phyloP scores from a whole-genome alignment of 2,329 filamentous ascomycete species.

The Nothophaeocryptopus gaeumannii region DNA sequence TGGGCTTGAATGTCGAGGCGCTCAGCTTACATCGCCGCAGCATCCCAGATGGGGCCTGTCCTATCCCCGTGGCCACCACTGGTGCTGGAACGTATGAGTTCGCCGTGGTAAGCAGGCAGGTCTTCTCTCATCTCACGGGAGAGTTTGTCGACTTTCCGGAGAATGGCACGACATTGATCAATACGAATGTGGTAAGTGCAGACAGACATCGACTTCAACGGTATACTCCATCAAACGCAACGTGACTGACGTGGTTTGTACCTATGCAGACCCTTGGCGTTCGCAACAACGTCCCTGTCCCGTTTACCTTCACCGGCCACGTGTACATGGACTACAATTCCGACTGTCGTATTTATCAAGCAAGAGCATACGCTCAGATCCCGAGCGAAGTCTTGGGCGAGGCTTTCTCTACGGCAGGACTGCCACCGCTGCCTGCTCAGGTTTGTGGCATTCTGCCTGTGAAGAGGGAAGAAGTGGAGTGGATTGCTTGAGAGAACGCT shows the following conservation, averaged over 20 bases:
- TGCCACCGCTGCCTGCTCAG: no score
- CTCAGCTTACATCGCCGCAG: background rate
- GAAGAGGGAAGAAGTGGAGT: no score
- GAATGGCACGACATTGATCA: no score
- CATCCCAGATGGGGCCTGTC: constrained; percentile 15
- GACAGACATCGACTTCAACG: no score
- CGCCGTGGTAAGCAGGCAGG: constrained; percentile 18
- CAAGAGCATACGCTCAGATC: constrained; percentile 13
- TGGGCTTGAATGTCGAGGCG: background rate
- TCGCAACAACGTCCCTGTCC: background rate
- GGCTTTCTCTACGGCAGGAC: no score
- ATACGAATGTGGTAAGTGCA: no score
- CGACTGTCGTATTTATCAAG: constrained; percentile 19
- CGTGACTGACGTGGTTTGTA: background rate
- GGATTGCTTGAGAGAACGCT: no score
- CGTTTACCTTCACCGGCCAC: constrained; percentile 16
- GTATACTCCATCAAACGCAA: background rate
- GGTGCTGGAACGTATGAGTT: constrained; percentile 19
- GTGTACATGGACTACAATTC: constrained; percentile 22
- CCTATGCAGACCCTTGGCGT: no score
- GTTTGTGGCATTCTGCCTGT: no score
- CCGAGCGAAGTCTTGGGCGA: constrained; percentile 1
- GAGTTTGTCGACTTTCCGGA: no score
- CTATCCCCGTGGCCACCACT: constrained; percentile 18
- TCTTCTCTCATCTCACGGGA: constrained; percentile 10